Evolutionary conservation across 2,329 filamentous ascomycete genomes (phyloP).

Genomic region (Trichothecium sympodiale): DNA sequence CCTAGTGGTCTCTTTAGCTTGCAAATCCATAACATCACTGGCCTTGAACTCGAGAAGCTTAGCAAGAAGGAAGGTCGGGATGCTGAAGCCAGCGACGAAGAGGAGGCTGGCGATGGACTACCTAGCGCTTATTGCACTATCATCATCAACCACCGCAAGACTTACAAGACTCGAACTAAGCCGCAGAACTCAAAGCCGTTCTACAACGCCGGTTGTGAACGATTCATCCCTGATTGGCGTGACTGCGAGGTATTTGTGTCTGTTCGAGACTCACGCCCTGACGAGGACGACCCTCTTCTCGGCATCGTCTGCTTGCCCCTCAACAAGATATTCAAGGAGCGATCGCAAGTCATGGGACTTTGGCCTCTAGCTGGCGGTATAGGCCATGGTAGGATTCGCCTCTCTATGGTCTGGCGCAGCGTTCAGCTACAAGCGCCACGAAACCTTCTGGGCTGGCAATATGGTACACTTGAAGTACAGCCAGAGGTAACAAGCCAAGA

Average conservation of each 20-base stretch:
- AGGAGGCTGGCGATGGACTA: slow-evolving; percentile 52
- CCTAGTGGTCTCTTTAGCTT: slow-evolving; percentile 58
- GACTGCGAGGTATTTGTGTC: slow-evolving; percentile 56
- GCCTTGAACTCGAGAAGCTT: slow-evolving; percentile 49
- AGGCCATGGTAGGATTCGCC: slow-evolving; percentile 56
- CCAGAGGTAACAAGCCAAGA: slow-evolving; percentile 30
- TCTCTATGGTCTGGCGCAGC: slow-evolving; percentile 65
- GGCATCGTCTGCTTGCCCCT: slow-evolving; percentile 62
- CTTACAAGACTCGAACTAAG: slow-evolving; percentile 63
- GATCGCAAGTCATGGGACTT: slow-evolving; percentile 52
- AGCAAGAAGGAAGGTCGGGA: slow-evolving; percentile 29
- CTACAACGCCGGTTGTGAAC: slow-evolving; percentile 66
- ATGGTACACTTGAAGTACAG: slow-evolving; percentile 57
- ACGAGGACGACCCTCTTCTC: slow-evolving; percentile 59
- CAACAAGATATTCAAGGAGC: slow-evolving; percentile 46
- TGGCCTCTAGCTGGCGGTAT: slow-evolving; percentile 62
- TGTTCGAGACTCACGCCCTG: slow-evolving; percentile 55
- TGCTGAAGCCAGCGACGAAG: slow-evolving; percentile 37
- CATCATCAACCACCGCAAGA: slow-evolving; percentile 60
- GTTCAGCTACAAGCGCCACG: slow-evolving; percentile 50
- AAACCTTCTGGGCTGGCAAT: slow-evolving; percentile 57
- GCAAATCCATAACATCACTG: slow-evolving; percentile 63
- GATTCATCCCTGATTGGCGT: slow-evolving; percentile 58
- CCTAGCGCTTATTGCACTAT: slow-evolving; percentile 64
- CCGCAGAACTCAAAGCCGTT: slow-evolving; percentile 70